Base-by-base conservation (phyloP, 2,329 filamentous ascomycete species). In the Sclerotinia sclerotiorum region DNA sequence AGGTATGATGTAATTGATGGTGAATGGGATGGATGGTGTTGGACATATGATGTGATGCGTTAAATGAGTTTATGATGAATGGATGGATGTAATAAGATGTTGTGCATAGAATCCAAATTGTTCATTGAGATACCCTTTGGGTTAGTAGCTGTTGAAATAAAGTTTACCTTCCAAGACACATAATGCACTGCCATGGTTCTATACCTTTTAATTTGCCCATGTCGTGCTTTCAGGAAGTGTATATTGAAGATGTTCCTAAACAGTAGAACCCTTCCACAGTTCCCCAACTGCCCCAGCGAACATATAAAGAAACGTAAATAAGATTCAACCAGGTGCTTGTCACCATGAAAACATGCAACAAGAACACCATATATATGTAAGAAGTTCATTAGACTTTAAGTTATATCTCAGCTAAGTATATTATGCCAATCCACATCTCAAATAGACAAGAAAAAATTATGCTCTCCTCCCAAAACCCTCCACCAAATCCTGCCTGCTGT, bases 361-460 rank as follows among this genome's bases (percentile, higher is more conserved):
- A 55, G 1, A 11, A 51, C 21, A 19, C 35, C 24, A 39, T 11
- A 21, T 58, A 21, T 63, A 52, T 63, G n/a, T 52, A 15, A 51
- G 29, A 52, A 24, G 60, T 63, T 63, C 60, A 63, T 63, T 63
- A 63, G 32, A 63, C 60, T 63, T 63, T 63, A 51, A 63, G 46
- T 63, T 63, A 7, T 49, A 49, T 48, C 57, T 29, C 58, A 51
- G 48, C 60, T 42, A 63, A 51, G 46, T 63, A 39, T 63, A 63
- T 51, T 63, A 39, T 63, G 32, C 60, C 46, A 39, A 51, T 63
- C 46, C 46, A 49, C 39, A 24, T 46, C 60, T 63, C 60, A 21
- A 63, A 63, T 51, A 51, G 46, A 63, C 46, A 39, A 39, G 29
- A 51, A 63, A 62, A 61, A 35, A 24, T n/a, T 24, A 21, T 13